Evolutionary conservation across 306 rosid species (phyloP).

Genomic region (Citrullus mucosospermus): DNA sequence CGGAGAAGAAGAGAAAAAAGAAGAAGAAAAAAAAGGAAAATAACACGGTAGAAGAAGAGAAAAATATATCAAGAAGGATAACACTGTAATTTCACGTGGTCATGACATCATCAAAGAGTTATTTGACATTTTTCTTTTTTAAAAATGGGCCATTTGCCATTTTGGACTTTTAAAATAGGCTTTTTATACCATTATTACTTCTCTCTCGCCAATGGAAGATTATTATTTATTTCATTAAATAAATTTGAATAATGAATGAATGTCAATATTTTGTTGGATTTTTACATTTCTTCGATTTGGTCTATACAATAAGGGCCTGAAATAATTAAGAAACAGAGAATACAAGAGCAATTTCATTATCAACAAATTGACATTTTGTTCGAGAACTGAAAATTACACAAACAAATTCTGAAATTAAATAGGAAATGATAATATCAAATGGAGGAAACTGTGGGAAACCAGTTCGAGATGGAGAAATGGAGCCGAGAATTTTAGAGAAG

Average conservation of each 20-base stretch:
- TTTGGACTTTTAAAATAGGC: too few relatives aligned
- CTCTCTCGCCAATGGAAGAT: neutral
- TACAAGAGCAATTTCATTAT: neutral
- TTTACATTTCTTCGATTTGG: neutral
- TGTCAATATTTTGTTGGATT: neutral
- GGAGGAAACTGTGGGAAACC: neutral
- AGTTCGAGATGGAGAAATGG: neutral
- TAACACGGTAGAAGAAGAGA: too few relatives aligned
- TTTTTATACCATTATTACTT: too few relatives aligned
- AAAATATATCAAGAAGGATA: too few relatives aligned
- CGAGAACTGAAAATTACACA: neutral
- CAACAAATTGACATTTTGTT: neutral
- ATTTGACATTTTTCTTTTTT: too few relatives aligned
- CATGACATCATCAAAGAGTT: too few relatives aligned
- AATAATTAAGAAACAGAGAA: neutral
- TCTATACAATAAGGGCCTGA: neutral
- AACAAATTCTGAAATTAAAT: neutral
- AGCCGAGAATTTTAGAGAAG: neutral
- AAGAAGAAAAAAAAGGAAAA: too few relatives aligned
- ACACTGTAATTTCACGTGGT: too few relatives aligned
- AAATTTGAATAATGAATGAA: neutral
- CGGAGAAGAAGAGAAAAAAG: too few relatives aligned
- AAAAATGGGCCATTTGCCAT: too few relatives aligned
- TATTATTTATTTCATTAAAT: neutral
- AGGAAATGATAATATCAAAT: neutral